A percentile compares a stretch with the other conserved stretches of the same genome.
Conservation (phyloP, 2,329 filamentous ascomycete species). For the Harringtonia lauricola region DNA sequence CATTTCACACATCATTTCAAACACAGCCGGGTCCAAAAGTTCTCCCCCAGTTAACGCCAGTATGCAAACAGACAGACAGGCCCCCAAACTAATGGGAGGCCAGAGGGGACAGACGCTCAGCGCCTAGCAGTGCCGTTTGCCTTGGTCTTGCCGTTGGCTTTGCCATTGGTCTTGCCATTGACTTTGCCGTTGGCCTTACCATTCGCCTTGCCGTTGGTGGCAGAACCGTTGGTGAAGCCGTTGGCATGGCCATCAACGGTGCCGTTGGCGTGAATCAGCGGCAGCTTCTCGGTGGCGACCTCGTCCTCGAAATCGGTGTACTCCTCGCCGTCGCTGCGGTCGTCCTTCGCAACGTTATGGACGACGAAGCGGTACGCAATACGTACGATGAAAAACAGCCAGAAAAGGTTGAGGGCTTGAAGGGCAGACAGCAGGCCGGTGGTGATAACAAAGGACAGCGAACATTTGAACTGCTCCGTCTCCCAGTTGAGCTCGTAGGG, state of each 20-base stretch:
- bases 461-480: constrained; percentile 66
- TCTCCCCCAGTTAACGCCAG: constrained; percentile 6
- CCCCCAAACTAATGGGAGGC: no score
- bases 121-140: no score
- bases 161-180: no score
- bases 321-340: constrained; percentile 59
- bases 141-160: no score
- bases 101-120: no score
- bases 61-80: constrained; percentile 4
- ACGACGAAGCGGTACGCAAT: constrained; percentile 63
- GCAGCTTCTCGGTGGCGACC: constrained; percentile 12
- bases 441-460: constrained; percentile 57
- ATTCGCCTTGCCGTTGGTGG: constrained; percentile 7
- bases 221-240: neutral
- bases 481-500: constrained; percentile 70
- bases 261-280: constrained; percentile 13
- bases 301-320: constrained; percentile 41
- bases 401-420: constrained; percentile 70
- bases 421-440: constrained; percentile 51
- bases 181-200: constrained; percentile 12
- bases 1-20: neutral
- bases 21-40: neutral
- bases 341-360: constrained; percentile 52
- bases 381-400: constrained; percentile 66
- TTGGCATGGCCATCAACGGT: neutral